These are phyloP conservation scores for Reutealis trisperma DNA, from an alignment of 345 rosid species.

Conservation along the genomic window DNA sequence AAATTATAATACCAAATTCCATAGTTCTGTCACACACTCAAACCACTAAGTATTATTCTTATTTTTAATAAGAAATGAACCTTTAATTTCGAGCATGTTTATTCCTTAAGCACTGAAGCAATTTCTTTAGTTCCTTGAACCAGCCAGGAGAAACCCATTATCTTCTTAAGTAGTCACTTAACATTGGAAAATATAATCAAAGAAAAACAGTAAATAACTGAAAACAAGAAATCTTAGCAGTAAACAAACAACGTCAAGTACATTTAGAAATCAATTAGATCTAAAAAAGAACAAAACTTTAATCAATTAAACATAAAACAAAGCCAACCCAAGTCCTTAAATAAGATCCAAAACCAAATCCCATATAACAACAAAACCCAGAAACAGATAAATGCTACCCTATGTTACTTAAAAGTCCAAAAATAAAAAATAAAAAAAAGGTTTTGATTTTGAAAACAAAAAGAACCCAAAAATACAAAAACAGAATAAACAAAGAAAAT, in stretches of 20 bases:
- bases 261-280: conserved; percentile 33
- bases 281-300: conserved; percentile 28
- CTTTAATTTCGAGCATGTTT: conserved; percentile 1
- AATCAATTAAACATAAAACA: neutral
- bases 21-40: neutral
- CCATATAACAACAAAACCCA: neutral
- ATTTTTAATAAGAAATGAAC: neutral
- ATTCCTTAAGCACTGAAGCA: conserved; percentile 1
- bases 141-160: neutral
- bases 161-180: neutral
- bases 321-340: conserved; percentile 16
- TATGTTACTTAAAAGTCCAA: neutral
- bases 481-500: neutral
- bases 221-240: neutral
- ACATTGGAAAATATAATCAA: neutral
- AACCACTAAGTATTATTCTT: neutral
- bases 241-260: neutral
- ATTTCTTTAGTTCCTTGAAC: conserved; percentile 1
- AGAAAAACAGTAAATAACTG: neutral
- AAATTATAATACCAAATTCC: neutral
- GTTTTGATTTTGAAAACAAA: neutral
- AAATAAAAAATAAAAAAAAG: neutral
- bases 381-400: neutral
- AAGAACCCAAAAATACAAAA: neutral
- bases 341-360: conserved; percentile 46